Evolutionary conservation across 176 grass and related monocot genomes (phyloP).

Genomic region (Musa troglodytarum): DNA sequence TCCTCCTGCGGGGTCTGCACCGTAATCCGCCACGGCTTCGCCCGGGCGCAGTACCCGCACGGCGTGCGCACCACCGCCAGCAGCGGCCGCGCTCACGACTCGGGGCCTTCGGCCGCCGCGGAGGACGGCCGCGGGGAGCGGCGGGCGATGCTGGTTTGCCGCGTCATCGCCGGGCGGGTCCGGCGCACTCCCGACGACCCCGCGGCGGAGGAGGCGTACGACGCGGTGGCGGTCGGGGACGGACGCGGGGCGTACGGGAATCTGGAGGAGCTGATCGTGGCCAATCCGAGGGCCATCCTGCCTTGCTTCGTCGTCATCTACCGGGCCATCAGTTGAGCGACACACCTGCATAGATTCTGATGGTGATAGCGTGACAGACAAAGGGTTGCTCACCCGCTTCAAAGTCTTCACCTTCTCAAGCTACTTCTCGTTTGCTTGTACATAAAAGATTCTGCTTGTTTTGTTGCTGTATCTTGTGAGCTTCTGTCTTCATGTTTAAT

Average conservation of each 20-base stretch:
- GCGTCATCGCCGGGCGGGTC: conserved; percentile 86
- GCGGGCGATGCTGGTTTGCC: conserved; percentile 86
- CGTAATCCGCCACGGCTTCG: conserved; percentile 67
- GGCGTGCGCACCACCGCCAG: conserved; percentile 33
- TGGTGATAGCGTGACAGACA: no score
- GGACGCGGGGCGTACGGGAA: conserved; percentile 37
- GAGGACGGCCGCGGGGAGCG: neutral
- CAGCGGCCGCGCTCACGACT: conserved; percentile 51
- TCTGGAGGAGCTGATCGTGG: conserved; percentile 91
- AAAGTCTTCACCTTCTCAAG: no score
- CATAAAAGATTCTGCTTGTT: no score
- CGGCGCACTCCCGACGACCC: neutral
- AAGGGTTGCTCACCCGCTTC: no score
- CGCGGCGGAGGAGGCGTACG: conserved; percentile 34
- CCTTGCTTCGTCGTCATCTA: conserved; percentile 97
- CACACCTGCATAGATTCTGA: no score
- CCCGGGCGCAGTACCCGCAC: conserved; percentile 18
- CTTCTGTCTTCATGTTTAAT: neutral
- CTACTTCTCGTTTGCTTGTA: no score
- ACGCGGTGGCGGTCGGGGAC: conserved; percentile 60
- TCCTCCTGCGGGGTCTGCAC: conserved; percentile 50
- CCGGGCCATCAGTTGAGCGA: conserved; percentile 28
- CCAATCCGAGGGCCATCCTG: conserved; percentile 81
- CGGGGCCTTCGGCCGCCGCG: conserved; percentile 49
- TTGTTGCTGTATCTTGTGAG: no score